These are phyloP conservation scores for Annulohypoxylon truncatum DNA, from an alignment of 2,329 filamentous ascomycete species.

Conservation along the genomic window DNA sequence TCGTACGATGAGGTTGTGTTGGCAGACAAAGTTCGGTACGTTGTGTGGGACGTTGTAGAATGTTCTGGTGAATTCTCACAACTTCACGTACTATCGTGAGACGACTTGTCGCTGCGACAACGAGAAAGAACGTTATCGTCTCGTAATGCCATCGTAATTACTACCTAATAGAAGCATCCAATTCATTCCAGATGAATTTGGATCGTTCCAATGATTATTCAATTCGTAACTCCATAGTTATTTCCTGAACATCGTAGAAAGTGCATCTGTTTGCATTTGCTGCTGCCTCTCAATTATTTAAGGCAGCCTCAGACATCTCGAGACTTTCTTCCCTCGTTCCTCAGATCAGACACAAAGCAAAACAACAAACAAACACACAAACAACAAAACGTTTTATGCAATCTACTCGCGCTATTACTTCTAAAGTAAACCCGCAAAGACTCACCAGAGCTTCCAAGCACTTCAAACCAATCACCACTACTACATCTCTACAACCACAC, in stretches of 20 bases:
- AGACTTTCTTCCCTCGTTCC: conserved; percentile 33
- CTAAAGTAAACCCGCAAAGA: conserved; percentile 42
- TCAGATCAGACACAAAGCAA: conserved; percentile 46
- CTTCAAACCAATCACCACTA: conserved; percentile 29
- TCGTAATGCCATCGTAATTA: conserved; percentile 17
- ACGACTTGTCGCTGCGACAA: conserved; percentile 29
- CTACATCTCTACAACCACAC: conserved; percentile 18
- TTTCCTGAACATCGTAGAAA: conserved; percentile 48
- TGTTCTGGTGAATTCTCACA: conserved; percentile 46
- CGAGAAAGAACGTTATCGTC: conserved; percentile 22
- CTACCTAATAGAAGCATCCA: conserved; percentile 38
- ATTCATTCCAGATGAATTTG: conserved; percentile 45
- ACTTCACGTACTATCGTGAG: conserved; percentile 42
- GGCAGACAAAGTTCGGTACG: neutral
- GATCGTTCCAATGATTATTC: conserved; percentile 37
- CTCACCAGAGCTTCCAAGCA: conserved; percentile 44
- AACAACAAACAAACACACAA: neutral
- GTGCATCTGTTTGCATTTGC: conserved; percentile 18
- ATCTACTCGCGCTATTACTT: conserved; percentile 28
- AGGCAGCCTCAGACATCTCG: conserved; percentile 32
- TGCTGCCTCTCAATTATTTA: conserved; percentile 48
- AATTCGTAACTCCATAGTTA: conserved; percentile 22
- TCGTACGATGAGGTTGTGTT: conserved; percentile 12
- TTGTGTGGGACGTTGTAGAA: conserved; percentile 42
- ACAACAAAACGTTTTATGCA: conserved; percentile 30